Conservation (phyloP, 768 basidiomycete genomes). For the Cystobasidium onofrii region DNA sequence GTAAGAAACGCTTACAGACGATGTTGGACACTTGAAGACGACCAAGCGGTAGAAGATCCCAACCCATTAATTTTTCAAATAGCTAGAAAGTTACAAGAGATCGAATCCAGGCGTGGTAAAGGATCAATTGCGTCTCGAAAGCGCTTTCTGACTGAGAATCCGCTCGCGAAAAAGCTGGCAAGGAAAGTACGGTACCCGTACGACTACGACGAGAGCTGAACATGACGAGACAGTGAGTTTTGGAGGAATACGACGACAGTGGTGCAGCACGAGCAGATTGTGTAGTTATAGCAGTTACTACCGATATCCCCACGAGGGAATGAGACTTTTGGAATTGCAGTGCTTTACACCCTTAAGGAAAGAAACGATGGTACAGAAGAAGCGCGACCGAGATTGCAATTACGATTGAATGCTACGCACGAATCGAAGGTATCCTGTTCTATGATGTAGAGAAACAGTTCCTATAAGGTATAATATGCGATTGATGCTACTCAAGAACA, state of each 20-base stretch:
- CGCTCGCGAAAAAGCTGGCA: background rate
- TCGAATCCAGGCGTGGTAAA: constrained; percentile 2
- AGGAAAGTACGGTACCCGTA: constrained; percentile 1
- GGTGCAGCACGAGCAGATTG: background rate
- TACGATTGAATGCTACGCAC: no score
- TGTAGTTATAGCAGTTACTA: background rate
- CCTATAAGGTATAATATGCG: background rate
- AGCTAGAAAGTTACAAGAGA: background rate
- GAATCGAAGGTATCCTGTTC: no score
- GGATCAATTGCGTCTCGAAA: constrained; percentile 3
- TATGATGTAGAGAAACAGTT: no score
- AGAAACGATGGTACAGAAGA: background rate
- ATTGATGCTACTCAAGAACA: no score
- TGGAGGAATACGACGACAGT: background rate
- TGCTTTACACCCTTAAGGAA: background rate
- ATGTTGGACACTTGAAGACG: constrained; percentile 13
- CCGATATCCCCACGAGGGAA: no score
- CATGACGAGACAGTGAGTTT: background rate
- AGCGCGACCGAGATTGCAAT: background rate
- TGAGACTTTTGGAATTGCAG: no score
- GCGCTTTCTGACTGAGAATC: constrained; percentile 5
- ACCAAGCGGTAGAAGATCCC: constrained; percentile 4
- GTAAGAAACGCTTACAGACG: background rate
- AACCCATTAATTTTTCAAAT: background rate
- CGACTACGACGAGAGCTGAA: background rate